A percentile compares a stretch with the other conserved stretches of the same genome.
Conservation (phyloP, 2,329 filamentous ascomycete genomes). For the Ilyonectria sp. region DNA sequence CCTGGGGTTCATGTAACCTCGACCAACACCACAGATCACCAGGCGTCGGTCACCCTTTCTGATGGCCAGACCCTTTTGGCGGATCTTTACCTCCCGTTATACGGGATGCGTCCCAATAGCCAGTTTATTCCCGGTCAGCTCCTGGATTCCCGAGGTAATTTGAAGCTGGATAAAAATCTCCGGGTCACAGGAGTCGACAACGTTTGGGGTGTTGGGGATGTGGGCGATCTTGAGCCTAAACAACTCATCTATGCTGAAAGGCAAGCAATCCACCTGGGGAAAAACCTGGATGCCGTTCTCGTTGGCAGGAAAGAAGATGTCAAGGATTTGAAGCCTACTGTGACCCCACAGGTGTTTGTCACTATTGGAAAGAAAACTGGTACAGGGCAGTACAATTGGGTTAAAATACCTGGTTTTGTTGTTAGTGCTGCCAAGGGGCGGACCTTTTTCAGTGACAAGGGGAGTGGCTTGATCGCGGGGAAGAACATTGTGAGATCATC, state of each 20-base stretch:
- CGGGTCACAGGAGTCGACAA: not conserved
- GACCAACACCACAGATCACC: not conserved
- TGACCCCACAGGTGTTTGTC: constrained; percentile 15
- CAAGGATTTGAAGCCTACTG: constrained; percentile 1
- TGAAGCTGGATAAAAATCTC: not conserved
- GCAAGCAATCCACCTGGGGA: constrained; percentile 12
- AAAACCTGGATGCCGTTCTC: constrained; percentile 9
- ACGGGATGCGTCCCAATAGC: not conserved
- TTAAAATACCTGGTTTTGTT: constrained; percentile 8
- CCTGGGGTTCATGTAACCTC: not conserved
- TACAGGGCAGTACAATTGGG: constrained; percentile 9
- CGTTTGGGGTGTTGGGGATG: constrained; percentile 14
- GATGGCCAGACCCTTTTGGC: not conserved
- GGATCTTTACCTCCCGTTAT: not conserved
- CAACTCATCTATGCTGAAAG: constrained; percentile 20
- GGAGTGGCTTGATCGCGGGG: constrained; percentile 7
- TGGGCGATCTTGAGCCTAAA: constrained; percentile 9
- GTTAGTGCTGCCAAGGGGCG: constrained; percentile 14
- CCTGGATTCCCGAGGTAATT: not conserved
- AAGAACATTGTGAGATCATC: constrained; percentile 2
- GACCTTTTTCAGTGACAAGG: constrained; percentile 17
- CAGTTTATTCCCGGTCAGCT: not conserved
- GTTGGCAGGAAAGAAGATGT: not conserved
- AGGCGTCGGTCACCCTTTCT: not conserved
- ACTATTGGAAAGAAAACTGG: constrained; percentile 13